Evolutionary conservation across 345 rosid species (phyloP).

Genomic region (Euclidium syriacum): DNA sequence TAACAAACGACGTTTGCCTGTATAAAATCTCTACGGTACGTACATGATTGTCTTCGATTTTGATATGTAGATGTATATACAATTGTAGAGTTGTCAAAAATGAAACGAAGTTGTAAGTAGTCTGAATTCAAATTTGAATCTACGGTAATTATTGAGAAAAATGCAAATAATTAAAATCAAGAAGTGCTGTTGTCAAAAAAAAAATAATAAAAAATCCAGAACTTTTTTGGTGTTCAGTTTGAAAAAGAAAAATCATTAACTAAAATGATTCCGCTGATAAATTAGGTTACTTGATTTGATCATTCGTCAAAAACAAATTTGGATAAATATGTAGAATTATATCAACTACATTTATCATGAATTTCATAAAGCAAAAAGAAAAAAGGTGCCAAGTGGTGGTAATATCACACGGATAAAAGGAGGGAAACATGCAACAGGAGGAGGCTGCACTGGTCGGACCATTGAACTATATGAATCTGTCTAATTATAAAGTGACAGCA

Average conservation of each 20-base stretch:
- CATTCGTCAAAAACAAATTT: conserved; percentile 10
- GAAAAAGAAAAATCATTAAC: background rate
- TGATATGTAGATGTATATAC: background rate
- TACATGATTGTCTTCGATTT: background rate
- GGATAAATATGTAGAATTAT: background rate
- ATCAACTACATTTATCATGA: conserved; percentile 12
- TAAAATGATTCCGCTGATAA: background rate
- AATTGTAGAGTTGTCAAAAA: background rate
- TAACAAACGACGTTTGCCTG: background rate
- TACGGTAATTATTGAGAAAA: background rate
- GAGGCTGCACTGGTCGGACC: conserved; percentile 29
- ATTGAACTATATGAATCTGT: conserved; percentile 20
- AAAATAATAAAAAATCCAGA: too few species aligned
- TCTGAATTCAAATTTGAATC: background rate
- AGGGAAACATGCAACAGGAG: conserved; percentile 11
- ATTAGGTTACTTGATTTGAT: conserved; percentile 22
- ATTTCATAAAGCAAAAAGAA: background rate
- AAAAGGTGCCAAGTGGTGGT: background rate
- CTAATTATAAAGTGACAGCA: conserved; percentile 25
- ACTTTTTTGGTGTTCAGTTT: background rate
- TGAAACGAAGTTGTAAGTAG: background rate
- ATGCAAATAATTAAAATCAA: background rate
- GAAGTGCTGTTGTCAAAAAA: too few species aligned
- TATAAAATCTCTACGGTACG: background rate
- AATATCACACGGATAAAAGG: conserved; percentile 27